A percentile compares a stretch with the other conserved stretches of the same genome.
phyloP scores from a whole-genome alignment of 1,284 basidiomycete species.

The Microbotryum intermedium region DNA sequence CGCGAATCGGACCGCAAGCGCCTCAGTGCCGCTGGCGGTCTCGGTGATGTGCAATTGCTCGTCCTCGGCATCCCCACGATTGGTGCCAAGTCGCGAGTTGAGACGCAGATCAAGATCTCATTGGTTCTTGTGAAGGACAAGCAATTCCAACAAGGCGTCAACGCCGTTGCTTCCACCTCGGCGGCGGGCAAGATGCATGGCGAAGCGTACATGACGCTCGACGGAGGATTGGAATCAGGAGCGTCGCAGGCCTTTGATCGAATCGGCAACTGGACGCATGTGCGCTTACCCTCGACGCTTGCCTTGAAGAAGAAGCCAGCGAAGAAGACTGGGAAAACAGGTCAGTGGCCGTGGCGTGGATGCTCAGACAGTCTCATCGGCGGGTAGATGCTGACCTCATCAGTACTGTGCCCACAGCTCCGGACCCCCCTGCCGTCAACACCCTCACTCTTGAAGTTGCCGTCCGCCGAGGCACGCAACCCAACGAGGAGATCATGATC shows the following conservation, averaged over 20 bases:
- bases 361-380: neutral
- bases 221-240: constrained; percentile 16
- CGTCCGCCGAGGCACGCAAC: constrained; percentile 30
- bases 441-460: constrained; percentile 30
- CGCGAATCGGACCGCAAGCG: neutral
- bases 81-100: constrained; percentile 87
- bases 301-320: constrained; percentile 72
- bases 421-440: constrained; percentile 11
- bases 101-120: constrained; percentile 78
- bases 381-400: neutral
- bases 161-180: neutral
- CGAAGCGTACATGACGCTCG: constrained; percentile 7
- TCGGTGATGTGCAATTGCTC: constrained; percentile 40
- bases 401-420: constrained; percentile 2
- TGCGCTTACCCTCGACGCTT: constrained; percentile 65
- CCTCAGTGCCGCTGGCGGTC: neutral
- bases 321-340: constrained; percentile 44
- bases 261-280: constrained; percentile 73
- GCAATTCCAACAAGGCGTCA: neutral
- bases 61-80: constrained; percentile 72
- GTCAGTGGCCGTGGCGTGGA: constrained; percentile 28
- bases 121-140: constrained; percentile 53
- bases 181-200: neutral
- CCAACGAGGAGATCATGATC: constrained; percentile 24
- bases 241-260: constrained; percentile 21